Percentiles rank a stretch among this genome's conserved stretches.
These are phyloP conservation scores for Vigna unguiculata DNA, from an alignment of 306 rosid species.

Conservation along the genomic window DNA sequence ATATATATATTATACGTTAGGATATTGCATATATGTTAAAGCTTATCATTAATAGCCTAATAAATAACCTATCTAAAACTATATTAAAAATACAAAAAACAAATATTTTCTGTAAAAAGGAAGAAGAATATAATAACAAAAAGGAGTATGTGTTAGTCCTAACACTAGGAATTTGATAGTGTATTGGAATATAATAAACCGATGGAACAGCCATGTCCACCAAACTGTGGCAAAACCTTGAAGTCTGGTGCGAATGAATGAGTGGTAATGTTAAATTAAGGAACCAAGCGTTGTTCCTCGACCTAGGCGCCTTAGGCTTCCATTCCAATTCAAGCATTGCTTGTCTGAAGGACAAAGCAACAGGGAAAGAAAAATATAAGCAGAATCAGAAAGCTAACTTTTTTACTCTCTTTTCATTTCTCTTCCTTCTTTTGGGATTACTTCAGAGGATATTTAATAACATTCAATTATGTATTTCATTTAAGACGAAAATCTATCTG, in stretches of 20 bases:
- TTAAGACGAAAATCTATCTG: conserved; percentile 44
- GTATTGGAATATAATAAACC: background rate
- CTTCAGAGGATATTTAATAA: conserved; percentile 20
- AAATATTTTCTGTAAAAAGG: too few species aligned
- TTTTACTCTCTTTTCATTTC: background rate
- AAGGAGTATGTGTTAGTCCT: too few species aligned
- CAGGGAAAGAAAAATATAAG: conserved; percentile 8
- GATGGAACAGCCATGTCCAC: conserved; percentile 42
- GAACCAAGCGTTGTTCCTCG: conserved; percentile 38
- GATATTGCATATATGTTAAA: too few species aligned
- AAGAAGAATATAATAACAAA: too few species aligned
- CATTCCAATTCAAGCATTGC: conserved; percentile 85
- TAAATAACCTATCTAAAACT: too few species aligned
- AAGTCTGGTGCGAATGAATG: conserved; percentile 41
- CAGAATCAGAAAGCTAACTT: background rate
- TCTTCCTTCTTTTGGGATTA: conserved; percentile 1
- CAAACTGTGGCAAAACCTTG: conserved; percentile 53
- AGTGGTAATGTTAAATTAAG: conserved; percentile 43
- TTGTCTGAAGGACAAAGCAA: conserved; percentile 79
- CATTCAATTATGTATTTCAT: conserved; percentile 42
- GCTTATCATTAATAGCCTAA: too few species aligned
- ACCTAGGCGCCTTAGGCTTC: conserved; percentile 58
- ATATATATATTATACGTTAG: too few species aligned
- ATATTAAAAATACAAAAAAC: too few species aligned
- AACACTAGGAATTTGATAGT: too few species aligned